Evolutionary conservation across 2,329 filamentous ascomycete species (phyloP), one percentile per base, ranked within the genome.

Genomic region (Aureobasidium lini): DNA sequence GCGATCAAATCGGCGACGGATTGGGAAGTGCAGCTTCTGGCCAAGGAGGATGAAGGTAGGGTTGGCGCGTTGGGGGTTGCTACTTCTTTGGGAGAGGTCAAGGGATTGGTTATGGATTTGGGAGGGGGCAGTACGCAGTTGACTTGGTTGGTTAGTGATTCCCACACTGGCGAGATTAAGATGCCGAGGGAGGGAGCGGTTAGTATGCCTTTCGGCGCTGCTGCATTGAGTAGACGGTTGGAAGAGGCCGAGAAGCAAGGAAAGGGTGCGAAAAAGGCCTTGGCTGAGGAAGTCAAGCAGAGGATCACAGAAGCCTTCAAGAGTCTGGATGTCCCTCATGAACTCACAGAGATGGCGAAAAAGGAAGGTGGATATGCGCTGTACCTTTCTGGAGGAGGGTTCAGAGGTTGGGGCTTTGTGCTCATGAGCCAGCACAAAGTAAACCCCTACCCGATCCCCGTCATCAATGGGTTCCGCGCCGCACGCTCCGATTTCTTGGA

Each of bases 351-450:
- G 11, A 66, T 72, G 18, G 76, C 77, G 13, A 70, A 75, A 31
- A 66, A 71, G 7, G 66, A 76, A 1, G 77, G 76, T 1, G 81
- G 81, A 4, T 78, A 91, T 60, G 84, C 87, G 36, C 77, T 96
- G 8, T 96, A 92, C 70, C 84, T 96, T 60, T 95, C 89, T 63
- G 92, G 92, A 44, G 92, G 92, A 28, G 92, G 92, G 0, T 95
- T 96, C 69, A 80, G 92, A 37, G 92, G 92, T 15, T 96, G 95
- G 79, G 92, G 91, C 6, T 95, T 90, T 72, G 85, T 95, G 68
- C 79, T 96, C 56, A 92, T 95, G 87, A 85, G 88, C 69, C 81
- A 83, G 64, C 88, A 93, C 66, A 73, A 77, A 6, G 81, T 90
- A 44, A 77, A 81, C 57, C 90, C 90, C 0, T 96, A 95, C 70